A percentile compares a stretch with the other conserved stretches of the same genome.
These are phyloP conservation scores for Suhomyces terraborum DNA, from an alignment of 1,139 yeast species.

Conservation along the genomic window DNA sequence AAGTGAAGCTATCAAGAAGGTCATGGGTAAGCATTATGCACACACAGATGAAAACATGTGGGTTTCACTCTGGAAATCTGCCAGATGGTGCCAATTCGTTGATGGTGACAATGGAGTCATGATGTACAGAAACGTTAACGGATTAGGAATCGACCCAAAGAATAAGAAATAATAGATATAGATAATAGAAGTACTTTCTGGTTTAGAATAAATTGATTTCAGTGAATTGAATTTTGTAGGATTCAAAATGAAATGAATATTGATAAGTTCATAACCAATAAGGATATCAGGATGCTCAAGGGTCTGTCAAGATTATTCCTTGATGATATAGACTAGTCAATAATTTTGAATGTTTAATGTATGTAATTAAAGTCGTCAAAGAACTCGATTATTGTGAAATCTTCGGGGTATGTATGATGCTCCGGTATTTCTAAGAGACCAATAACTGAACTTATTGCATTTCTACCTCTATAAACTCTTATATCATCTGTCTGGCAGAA, in stretches of 20 bases:
- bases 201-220: neutral
- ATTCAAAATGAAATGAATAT: no score
- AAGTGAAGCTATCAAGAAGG: constrained; percentile 73
- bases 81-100: constrained; percentile 78
- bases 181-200: constrained; percentile 1
- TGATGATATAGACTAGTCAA: no score
- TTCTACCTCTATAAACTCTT: no score
- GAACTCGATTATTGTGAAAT: no score
- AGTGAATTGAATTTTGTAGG: no score
- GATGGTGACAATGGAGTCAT: constrained; percentile 77
- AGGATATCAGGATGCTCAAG: no score
- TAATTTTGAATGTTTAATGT: neutral
- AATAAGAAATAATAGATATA: constrained; percentile 21
- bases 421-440: no score
- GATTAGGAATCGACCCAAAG: constrained; percentile 36
- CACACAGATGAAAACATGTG: constrained; percentile 72
- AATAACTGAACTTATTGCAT: no score
- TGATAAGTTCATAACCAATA: no score
- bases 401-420: no score
- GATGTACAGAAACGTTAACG: constrained; percentile 77
- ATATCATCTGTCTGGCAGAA: no score
- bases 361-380: neutral
- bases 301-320: no score
- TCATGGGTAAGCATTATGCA: constrained; percentile 79
- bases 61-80: constrained; percentile 67